These are phyloP conservation scores for Hamamelis virginiana DNA, from an alignment of 164 flowering plant genomes.

Conservation along the genomic window DNA sequence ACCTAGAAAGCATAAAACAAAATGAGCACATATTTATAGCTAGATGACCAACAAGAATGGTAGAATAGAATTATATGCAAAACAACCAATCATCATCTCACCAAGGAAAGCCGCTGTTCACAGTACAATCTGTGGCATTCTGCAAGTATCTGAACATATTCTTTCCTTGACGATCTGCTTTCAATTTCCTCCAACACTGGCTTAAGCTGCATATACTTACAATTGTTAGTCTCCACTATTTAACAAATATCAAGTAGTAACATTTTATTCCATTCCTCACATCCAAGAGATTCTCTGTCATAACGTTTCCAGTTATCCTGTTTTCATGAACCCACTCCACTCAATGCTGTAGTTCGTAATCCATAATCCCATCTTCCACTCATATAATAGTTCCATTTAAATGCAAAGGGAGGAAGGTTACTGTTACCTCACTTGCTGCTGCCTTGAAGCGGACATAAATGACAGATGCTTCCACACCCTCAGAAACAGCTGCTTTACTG, in stretches of 20 bases:
- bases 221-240: constrained; percentile 3
- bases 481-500: too few species aligned
- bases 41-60: neutral
- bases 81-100: too few species aligned
- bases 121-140: too few species aligned
- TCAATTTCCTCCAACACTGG: constrained; percentile 87
- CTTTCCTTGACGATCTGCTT: constrained; percentile 81
- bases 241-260: too few species aligned
- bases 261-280: too few species aligned
- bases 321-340: too few species aligned
- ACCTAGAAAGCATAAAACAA: constrained; percentile 17
- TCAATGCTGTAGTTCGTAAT: too few species aligned
- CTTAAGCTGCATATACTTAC: constrained; percentile 62
- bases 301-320: neutral
- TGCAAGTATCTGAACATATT: too few species aligned
- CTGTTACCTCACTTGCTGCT: constrained; percentile 83
- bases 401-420: neutral
- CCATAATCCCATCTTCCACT: too few species aligned
- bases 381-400: neutral
- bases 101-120: too few species aligned
- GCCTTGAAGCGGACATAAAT: too few species aligned
- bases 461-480: too few species aligned
- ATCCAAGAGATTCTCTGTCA: neutral
- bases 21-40: neutral
- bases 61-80: constrained; percentile 3